A percentile compares a stretch with the other conserved stretches of the same genome.
Evolutionary conservation across 257 asterid genomes (phyloP).

Genomic region (Solanum tarijense): DNA sequence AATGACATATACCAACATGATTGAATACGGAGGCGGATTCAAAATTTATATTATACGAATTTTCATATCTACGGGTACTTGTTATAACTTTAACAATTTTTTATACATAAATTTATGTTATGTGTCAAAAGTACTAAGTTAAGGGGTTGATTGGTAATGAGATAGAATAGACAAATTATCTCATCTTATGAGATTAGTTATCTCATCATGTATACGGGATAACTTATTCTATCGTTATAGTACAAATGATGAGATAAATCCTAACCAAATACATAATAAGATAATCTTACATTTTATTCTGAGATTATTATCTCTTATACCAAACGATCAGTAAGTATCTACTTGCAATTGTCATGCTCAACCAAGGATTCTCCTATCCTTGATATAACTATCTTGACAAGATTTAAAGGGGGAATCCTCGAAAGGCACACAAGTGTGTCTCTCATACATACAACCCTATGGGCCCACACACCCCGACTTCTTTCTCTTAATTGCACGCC

Average conservation of each 20-base stretch:
- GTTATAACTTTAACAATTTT: background rate
- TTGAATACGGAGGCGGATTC: background rate
- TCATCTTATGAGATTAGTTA: too few relatives aligned
- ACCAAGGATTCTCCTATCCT: too few relatives aligned
- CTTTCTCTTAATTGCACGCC: background rate
- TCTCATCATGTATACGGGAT: background rate
- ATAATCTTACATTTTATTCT: too few relatives aligned
- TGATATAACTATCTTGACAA: too few relatives aligned
- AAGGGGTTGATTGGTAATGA: background rate
- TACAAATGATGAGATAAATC: too few relatives aligned
- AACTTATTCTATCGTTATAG: too few relatives aligned
- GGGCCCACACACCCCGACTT: background rate
- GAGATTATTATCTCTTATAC: too few relatives aligned
- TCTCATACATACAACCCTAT: too few relatives aligned
- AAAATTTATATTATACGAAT: background rate
- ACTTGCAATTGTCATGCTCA: too few relatives aligned
- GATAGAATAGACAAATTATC: background rate
- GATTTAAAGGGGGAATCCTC: background rate
- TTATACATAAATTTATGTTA: background rate
- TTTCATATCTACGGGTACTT: background rate
- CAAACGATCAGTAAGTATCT: too few relatives aligned
- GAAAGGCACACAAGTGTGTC: background rate
- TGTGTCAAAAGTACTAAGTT: background rate
- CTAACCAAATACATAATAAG: too few relatives aligned
- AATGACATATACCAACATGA: background rate